Evolutionary conservation across 768 basidiomycete genomes (phyloP), one percentile per base, ranked within the genome.

Genomic region (Macrolepiota dolichaula): DNA sequence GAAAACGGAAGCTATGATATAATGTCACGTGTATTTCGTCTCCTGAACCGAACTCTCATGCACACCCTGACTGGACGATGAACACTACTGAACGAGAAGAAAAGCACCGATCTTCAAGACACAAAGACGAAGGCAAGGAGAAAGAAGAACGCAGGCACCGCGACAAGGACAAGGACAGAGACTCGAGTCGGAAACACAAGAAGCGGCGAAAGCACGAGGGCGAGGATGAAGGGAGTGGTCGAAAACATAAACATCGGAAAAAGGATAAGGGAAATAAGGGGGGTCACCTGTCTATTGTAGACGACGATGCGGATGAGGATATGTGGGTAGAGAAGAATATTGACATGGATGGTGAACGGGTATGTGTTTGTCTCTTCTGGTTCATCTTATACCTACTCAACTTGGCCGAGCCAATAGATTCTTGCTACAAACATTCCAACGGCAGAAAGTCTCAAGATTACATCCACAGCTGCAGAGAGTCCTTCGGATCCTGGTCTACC

Each of bases 321-420:
- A 82, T 92, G 76, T 95, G 94, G 94, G 82, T 87, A 24, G 94
- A 94, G 77, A 93, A 92, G 78, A 91, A 92, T 66, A 85, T 93
- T 38, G 86, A 87, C 68, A 82, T 86, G 76, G 88, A 88, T 55
- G 87, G 89, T 17, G 88, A 91, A 72, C 78, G 80, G 69, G 91
- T 92, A 70, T 66, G 85, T 80, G 59, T 32, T 51, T 9, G 24
- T 7, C 19, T 55, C 55, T 27, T 52, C 50, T 37, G 15, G 50
- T 25, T 22, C 46, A 54, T 55, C 35, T 36, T 15, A 44, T 57
- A 50, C 59, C 58, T 35, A 32, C 29, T 32, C 55, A 64, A 54
- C 13, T 40, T 37, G 15, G 35, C 42, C 25, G 55, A 35, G 19
- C 15, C 35, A 27, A 36, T 63, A 91, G 88, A 79, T 83, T 32